These are phyloP conservation scores for Balakata baccata DNA, from an alignment of 345 rosid species.

Conservation along the genomic window DNA sequence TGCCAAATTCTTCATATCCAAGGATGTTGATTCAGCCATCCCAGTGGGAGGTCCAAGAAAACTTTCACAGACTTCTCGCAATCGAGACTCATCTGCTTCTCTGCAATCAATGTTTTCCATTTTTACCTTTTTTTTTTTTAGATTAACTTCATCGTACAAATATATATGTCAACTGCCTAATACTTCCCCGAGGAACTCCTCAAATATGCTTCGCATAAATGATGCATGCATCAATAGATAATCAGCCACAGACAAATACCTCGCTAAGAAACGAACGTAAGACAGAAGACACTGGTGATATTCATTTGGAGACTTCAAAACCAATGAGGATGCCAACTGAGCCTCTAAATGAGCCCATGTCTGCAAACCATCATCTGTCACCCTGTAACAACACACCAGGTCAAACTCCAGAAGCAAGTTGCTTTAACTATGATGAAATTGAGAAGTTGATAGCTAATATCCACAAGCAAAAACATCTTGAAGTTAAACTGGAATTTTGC, in stretches of 20 bases:
- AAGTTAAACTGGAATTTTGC: background rate
- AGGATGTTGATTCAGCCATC: slow-evolving; percentile 55
- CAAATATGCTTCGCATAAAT: background rate
- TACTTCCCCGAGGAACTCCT: background rate
- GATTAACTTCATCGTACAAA: background rate
- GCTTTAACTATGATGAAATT: background rate
- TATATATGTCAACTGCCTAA: slow-evolving; percentile 1
- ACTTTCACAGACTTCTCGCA: slow-evolving; percentile 91
- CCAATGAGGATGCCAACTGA: slow-evolving; percentile 86
- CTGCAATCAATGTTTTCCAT: slow-evolving; percentile 36
- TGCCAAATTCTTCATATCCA: slow-evolving; percentile 45
- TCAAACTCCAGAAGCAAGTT: slow-evolving; percentile 13
- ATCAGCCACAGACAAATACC: slow-evolving; percentile 31
- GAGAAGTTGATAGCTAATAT: background rate
- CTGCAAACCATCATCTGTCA: slow-evolving; percentile 94
- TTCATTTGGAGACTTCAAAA: slow-evolving; percentile 79
- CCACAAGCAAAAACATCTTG: background rate
- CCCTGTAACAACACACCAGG: slow-evolving; percentile 40
- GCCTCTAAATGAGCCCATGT: slow-evolving; percentile 96
- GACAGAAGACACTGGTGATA: slow-evolving; percentile 94
- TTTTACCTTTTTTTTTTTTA: background rate
- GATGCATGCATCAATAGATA: background rate
- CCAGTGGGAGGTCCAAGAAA: slow-evolving; percentile 98
- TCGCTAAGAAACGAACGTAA: slow-evolving; percentile 81
- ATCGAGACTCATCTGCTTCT: slow-evolving; percentile 92